These are phyloP conservation scores for Paramecium sexaurelia DNA, from an alignment of 73 alveolate genomes.

Conservation along the genomic window DNA sequence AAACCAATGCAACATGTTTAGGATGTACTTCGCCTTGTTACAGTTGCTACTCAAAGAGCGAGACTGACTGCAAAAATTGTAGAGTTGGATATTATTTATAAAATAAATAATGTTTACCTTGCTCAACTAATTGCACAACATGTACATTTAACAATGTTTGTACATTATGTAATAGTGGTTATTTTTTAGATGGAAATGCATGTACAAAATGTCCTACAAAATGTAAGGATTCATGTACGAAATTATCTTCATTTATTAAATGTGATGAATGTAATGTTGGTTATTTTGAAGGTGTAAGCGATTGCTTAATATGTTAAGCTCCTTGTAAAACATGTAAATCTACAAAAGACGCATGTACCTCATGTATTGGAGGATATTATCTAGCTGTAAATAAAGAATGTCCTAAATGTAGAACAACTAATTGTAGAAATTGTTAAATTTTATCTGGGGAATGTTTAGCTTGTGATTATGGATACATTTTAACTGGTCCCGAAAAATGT, in stretches of 20 bases:
- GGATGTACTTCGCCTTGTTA: not conserved
- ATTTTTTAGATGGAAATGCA: not conserved
- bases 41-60: not conserved
- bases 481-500: not conserved
- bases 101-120: not conserved
- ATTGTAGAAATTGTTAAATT: slow-evolving; percentile 15
- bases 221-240: not conserved
- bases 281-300: not conserved
- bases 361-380: slow-evolving; percentile 30
- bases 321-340: slow-evolving; percentile 14
- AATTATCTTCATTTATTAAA: not conserved
- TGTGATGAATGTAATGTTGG: slow-evolving; percentile 1
- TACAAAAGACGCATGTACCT: not conserved
- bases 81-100: not conserved
- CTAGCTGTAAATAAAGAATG: not conserved
- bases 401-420: slow-evolving; percentile 14
- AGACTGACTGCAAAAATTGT: not conserved
- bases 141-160: not conserved
- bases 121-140: not conserved
- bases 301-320: not conserved
- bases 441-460: not conserved
- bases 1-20: not conserved
- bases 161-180: not conserved
- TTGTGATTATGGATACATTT: slow-evolving; percentile 2
- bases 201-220: not conserved